These are phyloP conservation scores for Hymenoscyphus repandus DNA, from an alignment of 2,329 filamentous ascomycete genomes.

Conservation along the genomic window DNA sequence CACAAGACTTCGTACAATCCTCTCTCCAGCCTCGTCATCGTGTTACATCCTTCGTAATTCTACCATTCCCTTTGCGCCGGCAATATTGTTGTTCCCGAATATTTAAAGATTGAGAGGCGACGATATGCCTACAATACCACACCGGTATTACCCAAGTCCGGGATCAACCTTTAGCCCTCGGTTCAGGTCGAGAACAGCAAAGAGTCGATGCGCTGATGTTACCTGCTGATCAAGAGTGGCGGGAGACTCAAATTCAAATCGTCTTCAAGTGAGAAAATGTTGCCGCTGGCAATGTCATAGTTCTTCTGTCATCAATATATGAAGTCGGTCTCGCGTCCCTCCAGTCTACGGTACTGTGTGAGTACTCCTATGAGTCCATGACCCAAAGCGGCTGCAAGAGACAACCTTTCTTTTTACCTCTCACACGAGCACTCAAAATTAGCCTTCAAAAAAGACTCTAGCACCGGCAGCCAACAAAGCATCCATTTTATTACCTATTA, in stretches of 20 bases:
- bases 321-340: no score
- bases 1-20: no score
- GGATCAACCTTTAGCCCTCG: conserved; percentile 6
- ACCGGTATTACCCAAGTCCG: conserved; percentile 1
- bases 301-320: background rate
- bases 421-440: no score
- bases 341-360: no score
- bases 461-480: no score
- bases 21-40: no score
- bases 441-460: no score
- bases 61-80: background rate
- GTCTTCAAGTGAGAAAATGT: background rate
- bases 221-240: conserved; percentile 1
- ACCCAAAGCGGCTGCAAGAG: no score
- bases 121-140: background rate
- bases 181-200: background rate
- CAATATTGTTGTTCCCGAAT: background rate
- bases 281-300: background rate
- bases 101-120: background rate
- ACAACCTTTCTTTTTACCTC: no score
- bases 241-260: background rate
- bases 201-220: conserved; percentile 1
- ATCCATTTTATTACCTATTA: no score
- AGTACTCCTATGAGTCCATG: no score
- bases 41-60: no score